Conservation (phyloP, 2,329 filamentous ascomycete species). For the Endoconidiophora laricicola region DNA sequence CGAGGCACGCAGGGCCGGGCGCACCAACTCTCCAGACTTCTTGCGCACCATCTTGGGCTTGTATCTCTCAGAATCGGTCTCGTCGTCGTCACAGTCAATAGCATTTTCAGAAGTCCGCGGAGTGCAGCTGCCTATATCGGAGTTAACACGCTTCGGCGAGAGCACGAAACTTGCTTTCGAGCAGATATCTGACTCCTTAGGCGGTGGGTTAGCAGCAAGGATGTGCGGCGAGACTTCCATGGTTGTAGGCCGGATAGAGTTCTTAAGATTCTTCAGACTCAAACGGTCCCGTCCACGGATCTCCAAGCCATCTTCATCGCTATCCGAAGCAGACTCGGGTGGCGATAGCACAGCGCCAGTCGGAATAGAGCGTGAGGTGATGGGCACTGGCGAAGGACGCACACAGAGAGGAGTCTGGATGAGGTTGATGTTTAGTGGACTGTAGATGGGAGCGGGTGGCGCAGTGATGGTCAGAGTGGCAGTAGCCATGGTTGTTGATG, state of each 20-base stretch:
- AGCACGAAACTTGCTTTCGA: conserved; percentile 15
- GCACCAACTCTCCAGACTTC: conserved; percentile 93
- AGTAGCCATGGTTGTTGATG: conserved; percentile 11
- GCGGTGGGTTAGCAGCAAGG: conserved; percentile 25
- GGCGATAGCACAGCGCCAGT: conserved; percentile 78
- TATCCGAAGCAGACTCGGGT: conserved; percentile 61
- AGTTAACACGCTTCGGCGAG: conserved; percentile 35
- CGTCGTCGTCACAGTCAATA: conserved; percentile 40
- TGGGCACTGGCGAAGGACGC: conserved; percentile 68
- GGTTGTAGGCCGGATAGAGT: conserved; percentile 48
- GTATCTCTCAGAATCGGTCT: conserved; percentile 40
- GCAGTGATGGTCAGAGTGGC: conserved; percentile 11
- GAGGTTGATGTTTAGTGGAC: conserved; percentile 14
- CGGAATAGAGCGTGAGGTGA: conserved; percentile 60
- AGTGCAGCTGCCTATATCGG: conserved; percentile 30
- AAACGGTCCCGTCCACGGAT: conserved; percentile 32
- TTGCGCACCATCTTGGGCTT: conserved; percentile 94
- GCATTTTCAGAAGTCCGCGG: conserved; percentile 33
- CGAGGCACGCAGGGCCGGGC: conserved; percentile 63
- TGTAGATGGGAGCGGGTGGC: conserved; percentile 6
- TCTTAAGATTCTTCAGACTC: conserved; percentile 53
- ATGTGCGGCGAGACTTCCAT: conserved; percentile 15
- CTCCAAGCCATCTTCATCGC: conserved; percentile 44
- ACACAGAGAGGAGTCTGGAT: conserved; percentile 42
- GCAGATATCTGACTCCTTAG: conserved; percentile 23